Conservation (phyloP, 2,329 filamentous ascomycete species). For the Alternaria consortialis region DNA sequence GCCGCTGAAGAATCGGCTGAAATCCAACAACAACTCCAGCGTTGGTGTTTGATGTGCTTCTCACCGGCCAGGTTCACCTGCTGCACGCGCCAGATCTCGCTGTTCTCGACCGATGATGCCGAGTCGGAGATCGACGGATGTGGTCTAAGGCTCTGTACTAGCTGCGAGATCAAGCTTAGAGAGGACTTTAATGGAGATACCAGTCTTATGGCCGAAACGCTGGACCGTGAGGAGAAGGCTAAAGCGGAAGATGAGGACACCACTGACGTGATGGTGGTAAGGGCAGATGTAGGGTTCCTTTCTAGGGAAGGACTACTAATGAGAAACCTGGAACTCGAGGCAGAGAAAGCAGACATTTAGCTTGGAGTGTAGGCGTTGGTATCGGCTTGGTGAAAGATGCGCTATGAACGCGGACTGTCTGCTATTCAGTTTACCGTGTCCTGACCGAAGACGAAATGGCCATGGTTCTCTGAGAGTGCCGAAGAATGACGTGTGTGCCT, state of each 20-base stretch:
- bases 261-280: slow-evolving; percentile 7
- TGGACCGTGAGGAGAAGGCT: slow-evolving; percentile 33
- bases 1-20: slow-evolving; percentile 12
- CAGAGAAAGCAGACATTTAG: neutral
- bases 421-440: neutral
- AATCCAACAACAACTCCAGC: slow-evolving; percentile 26
- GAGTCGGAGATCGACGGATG: slow-evolving; percentile 33
- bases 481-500: neutral
- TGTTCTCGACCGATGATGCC: neutral
- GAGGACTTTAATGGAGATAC: slow-evolving; percentile 19
- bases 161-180: slow-evolving; percentile 25
- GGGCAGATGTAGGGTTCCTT: slow-evolving; percentile 44
- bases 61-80: slow-evolving; percentile 30
- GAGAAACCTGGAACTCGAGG: slow-evolving; percentile 14
- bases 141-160: slow-evolving; percentile 35
- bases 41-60: slow-evolving; percentile 47
- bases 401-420: neutral
- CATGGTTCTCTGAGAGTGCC: neutral
- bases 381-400: neutral
- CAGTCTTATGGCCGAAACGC: slow-evolving; percentile 19
- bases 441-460: neutral
- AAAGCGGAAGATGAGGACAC: slow-evolving; percentile 11
- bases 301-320: slow-evolving; percentile 30
- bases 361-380: neutral
- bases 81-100: slow-evolving; percentile 12